Base-by-base conservation (phyloP, 2,329 filamentous ascomycete species). In the Gyromitra esculenta region DNA sequence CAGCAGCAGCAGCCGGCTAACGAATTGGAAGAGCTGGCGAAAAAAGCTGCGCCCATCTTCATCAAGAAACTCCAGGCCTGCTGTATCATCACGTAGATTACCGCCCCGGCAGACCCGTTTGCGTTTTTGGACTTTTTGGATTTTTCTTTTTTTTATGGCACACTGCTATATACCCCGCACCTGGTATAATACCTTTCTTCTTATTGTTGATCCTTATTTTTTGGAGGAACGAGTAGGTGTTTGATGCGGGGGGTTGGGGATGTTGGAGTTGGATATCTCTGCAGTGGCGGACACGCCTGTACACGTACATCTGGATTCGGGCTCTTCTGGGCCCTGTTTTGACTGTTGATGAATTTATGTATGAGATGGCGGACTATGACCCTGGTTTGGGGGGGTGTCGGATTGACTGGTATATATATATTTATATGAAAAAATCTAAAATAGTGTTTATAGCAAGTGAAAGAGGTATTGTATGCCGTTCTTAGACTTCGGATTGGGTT, bases 41-140 rank as follows among this genome's bases (percentile, higher is more conserved):
- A 88, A 6, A 88, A 85, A 82, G 81, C 92, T 45, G 81, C 92
- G 78, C 87, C 86, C 81, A 90, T 90, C 84, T 82, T 93, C 43
- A 57, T 79, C 70, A 74, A 76, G 82, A 89, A 90, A 82, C 84
- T 85, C 52, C 89, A 89, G 83, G 85, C 85, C 75, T 94, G 91
- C 84, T 94, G 92, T 85, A 85, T 89, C 50, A 88, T 95, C 41
- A 71, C 50, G 65, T 69, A 69, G 37, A 50, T 13, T 5, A 31
- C 31, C 37, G 7, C 25, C 25, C 35, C 57, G 41, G 15, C 18
- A n/a, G 25, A n/a, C 15, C 41, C 15, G 25, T 59, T 18, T 52
- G n/a, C 5, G 11, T 8, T 31, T 48, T 15, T 6, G 41, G n/a
- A 62, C n/a, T 31, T 31, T n/a, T 59, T 52, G 50, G 50, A 25